A percentile compares a stretch with the other conserved stretches of the same genome.
These are phyloP conservation scores for Phylloporus rhodoxanthus DNA, from an alignment of 768 basidiomycete genomes.

Conservation along the genomic window DNA sequence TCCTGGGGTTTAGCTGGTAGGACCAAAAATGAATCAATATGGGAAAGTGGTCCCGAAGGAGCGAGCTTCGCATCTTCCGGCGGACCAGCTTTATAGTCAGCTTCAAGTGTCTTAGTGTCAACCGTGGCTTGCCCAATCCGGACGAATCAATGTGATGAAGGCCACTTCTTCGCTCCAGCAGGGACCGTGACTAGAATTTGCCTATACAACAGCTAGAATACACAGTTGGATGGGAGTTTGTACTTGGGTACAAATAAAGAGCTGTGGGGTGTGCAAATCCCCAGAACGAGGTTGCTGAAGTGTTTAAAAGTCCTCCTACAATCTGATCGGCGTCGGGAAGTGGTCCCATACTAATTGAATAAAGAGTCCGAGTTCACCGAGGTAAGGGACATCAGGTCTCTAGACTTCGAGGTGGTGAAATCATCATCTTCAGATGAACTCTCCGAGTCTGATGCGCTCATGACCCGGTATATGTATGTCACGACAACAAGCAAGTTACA, in stretches of 20 bases:
- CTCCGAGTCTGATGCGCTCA: neutral
- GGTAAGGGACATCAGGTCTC: neutral
- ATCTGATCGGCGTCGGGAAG: neutral
- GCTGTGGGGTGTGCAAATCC: neutral
- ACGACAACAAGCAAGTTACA: neutral
- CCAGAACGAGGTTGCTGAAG: neutral
- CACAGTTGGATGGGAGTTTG: neutral
- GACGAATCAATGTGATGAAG: too few species aligned
- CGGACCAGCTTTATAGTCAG: too few species aligned
- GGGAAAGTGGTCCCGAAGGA: too few species aligned
- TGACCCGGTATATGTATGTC: neutral
- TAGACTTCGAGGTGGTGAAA: slow-evolving; percentile 1
- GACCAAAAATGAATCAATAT: too few species aligned
- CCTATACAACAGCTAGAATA: neutral
- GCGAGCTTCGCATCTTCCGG: too few species aligned
- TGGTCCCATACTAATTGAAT: neutral
- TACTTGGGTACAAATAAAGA: neutral
- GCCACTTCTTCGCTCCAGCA: too few species aligned
- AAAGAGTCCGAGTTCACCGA: neutral
- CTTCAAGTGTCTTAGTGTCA: too few species aligned
- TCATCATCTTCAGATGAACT: slow-evolving; percentile 6
- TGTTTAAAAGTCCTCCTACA: too few species aligned
- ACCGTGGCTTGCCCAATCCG: too few species aligned
- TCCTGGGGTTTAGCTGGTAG: too few species aligned
- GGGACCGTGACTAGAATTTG: too few species aligned